These are phyloP conservation scores for Dysphania ambrosioides DNA, from an alignment of 148 eudicot genomes.

Conservation along the genomic window DNA sequence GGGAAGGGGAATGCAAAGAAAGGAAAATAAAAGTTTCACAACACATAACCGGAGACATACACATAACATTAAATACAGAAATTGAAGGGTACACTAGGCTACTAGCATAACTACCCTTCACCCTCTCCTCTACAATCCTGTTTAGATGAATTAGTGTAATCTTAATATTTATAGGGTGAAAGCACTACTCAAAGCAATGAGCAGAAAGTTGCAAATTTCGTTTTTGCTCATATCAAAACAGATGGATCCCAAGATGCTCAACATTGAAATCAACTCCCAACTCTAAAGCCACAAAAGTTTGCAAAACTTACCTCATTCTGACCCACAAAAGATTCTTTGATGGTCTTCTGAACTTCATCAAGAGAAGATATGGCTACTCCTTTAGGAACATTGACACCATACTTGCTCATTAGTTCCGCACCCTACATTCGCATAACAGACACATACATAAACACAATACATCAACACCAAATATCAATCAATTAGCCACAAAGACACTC, in stretches of 20 bases:
- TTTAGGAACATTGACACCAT: conserved; percentile 86
- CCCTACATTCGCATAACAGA: conserved; percentile 55
- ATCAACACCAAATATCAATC: neutral
- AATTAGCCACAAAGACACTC: neutral
- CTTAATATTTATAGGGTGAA: too few species aligned
- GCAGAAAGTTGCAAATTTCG: too few species aligned
- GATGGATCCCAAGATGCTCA: conserved; percentile 1
- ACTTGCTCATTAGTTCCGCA: conserved; percentile 87
- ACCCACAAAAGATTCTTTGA: conserved; percentile 61
- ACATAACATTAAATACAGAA: neutral
- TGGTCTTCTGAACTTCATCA: conserved; percentile 60
- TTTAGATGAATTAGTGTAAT: neutral
- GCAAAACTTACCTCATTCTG: conserved; percentile 67
- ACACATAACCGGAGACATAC: neutral
- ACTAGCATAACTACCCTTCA: too few species aligned
- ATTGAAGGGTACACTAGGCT: neutral
- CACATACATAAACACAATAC: neutral
- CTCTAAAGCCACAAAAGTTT: neutral
- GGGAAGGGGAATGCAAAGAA: neutral
- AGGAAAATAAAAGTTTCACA: neutral
- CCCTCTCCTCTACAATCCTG: too few species aligned
- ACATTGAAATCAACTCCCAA: neutral
- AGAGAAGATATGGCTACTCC: conserved; percentile 74
- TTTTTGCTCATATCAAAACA: neutral
- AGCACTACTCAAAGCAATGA: too few species aligned